Conservation (phyloP, 371 early-diverging fungal genomes). For the Mucor sp. region DNA sequence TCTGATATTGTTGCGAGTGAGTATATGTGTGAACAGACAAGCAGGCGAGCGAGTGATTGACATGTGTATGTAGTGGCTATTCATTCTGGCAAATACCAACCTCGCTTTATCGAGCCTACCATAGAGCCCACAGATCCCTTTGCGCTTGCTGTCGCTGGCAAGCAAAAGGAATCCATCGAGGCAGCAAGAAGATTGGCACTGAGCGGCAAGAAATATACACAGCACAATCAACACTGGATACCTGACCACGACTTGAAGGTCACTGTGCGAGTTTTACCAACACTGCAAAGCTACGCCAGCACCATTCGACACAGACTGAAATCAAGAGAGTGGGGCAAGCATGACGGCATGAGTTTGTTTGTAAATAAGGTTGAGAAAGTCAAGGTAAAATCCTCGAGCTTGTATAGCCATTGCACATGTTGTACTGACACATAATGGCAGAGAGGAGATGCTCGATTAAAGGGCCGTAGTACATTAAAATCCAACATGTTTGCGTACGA, state of each 20-base stretch:
- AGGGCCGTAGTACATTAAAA: slow-evolving; percentile 24
- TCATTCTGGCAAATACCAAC: slow-evolving; percentile 45
- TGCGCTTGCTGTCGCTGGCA: slow-evolving; percentile 33
- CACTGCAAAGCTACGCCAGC: slow-evolving; percentile 69
- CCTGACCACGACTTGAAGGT: slow-evolving; percentile 67
- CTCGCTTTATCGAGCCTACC: slow-evolving; percentile 30
- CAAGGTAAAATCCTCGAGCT: slow-evolving; percentile 17
- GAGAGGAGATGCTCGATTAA: slow-evolving; percentile 32
- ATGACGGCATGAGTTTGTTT: slow-evolving; percentile 77
- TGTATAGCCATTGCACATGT: neutral
- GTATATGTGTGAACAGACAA: slow-evolving; percentile 2
- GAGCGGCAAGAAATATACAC: slow-evolving; percentile 21
- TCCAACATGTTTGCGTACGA: slow-evolving; percentile 30
- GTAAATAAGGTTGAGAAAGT: slow-evolving; percentile 64
- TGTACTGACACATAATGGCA: neutral
- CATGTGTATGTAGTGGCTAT: slow-evolving; percentile 30
- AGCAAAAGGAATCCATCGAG: slow-evolving; percentile 19
- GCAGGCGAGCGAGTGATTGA: neutral
- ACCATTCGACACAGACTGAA: slow-evolving; percentile 63
- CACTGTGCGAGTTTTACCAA: slow-evolving; percentile 75
- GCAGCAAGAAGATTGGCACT: slow-evolving; percentile 24
- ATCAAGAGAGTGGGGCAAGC: slow-evolving; percentile 73
- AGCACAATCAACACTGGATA: slow-evolving; percentile 6
- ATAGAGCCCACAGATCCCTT: slow-evolving; percentile 31
- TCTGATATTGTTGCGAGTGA: slow-evolving; percentile 85